A percentile compares a stretch with the other conserved stretches of the same genome.
These are phyloP conservation scores for Hypoxylon sp. DNA, from an alignment of 2,329 filamentous ascomycete species.

Conservation along the genomic window DNA sequence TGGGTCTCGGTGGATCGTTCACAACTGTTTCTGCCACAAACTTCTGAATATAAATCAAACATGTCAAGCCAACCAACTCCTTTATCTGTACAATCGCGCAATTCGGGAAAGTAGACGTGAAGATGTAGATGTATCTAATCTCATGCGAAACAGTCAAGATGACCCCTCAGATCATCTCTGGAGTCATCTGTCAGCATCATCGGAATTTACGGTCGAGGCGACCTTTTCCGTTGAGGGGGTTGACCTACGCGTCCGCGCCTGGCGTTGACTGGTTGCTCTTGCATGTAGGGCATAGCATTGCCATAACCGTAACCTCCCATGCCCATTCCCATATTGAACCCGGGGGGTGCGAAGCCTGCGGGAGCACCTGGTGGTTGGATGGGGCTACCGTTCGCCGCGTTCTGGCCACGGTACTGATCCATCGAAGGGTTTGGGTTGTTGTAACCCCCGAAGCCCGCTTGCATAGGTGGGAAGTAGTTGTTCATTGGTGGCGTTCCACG, in stretches of 20 bases:
- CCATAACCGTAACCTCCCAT: conserved; percentile 59
- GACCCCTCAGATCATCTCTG: conserved; percentile 51
- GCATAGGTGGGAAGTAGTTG: conserved; percentile 71
- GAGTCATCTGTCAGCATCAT: conserved; percentile 49
- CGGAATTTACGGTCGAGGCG: conserved; percentile 50
- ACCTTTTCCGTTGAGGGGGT: conserved; percentile 55
- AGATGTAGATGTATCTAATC: conserved; percentile 28
- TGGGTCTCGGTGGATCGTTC: conserved; percentile 39
- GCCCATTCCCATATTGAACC: conserved; percentile 53
- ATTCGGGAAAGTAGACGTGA: conserved; percentile 35
- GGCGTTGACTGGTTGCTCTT: conserved; percentile 69
- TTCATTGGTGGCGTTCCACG: conserved; percentile 68
- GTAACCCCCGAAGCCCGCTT: conserved; percentile 69
- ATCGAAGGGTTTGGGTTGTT: conserved; percentile 63
- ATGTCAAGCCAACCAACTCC: conserved; percentile 47
- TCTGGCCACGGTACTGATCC: conserved; percentile 70
- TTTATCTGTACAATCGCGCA: conserved; percentile 46
- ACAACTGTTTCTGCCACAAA: conserved; percentile 33
- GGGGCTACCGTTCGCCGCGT: conserved; percentile 66
- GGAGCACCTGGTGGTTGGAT: conserved; percentile 61
- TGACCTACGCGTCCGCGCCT: conserved; percentile 72
- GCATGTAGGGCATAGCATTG: conserved; percentile 66
- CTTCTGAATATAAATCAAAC: conserved; percentile 46
- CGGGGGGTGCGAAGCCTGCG: conserved; percentile 53
- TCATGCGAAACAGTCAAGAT: conserved; percentile 38